Percentiles rank a stretch among this genome's conserved stretches.
Conservation (phyloP, 352 stramenopile species). For the Phytophthora cactorum region DNA sequence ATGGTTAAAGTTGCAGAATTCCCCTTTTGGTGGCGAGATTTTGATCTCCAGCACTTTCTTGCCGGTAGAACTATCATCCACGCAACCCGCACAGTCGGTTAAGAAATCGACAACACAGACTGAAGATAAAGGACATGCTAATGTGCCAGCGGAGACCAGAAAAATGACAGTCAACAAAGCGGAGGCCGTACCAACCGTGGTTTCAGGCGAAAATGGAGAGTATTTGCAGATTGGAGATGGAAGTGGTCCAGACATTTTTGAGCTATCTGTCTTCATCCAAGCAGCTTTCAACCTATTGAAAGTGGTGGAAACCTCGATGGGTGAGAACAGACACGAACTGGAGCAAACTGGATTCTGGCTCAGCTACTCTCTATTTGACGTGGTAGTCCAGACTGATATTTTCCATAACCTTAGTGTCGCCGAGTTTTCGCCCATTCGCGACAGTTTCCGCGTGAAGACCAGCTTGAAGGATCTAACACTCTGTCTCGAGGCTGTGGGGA, state of each 20-base stretch:
- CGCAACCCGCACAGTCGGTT: background rate
- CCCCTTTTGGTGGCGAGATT: constrained; percentile 73
- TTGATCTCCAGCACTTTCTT: constrained; percentile 56
- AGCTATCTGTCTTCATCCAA: constrained; percentile 67
- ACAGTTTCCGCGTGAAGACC: constrained; percentile 74
- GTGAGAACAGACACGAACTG: constrained; percentile 8
- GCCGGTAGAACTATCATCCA: constrained; percentile 10
- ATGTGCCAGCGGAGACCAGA: background rate
- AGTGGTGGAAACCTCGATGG: constrained; percentile 35
- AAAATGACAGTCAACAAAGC: background rate
- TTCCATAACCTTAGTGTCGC: constrained; percentile 63
- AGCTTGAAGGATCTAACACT: constrained; percentile 50
- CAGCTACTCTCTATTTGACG: constrained; percentile 85
- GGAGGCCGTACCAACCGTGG: constrained; percentile 3
- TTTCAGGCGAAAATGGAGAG: constrained; percentile 44
- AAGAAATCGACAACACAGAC: background rate
- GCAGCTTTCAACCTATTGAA: constrained; percentile 43
- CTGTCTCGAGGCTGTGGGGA: constrained; percentile 42
- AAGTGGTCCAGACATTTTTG: constrained; percentile 55
- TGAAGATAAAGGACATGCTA: background rate
- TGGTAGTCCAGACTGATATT: constrained; percentile 84
- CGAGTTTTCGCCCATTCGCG: constrained; percentile 72
- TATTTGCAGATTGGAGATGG: constrained; percentile 57
- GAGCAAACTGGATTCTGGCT: constrained; percentile 67
- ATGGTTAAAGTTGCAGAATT: constrained; percentile 80